A percentile compares a stretch with the other conserved stretches of the same genome.
Evolutionary conservation across 371 early-diverging fungal species (phyloP).

Genomic region (Mortierella sp.): DNA sequence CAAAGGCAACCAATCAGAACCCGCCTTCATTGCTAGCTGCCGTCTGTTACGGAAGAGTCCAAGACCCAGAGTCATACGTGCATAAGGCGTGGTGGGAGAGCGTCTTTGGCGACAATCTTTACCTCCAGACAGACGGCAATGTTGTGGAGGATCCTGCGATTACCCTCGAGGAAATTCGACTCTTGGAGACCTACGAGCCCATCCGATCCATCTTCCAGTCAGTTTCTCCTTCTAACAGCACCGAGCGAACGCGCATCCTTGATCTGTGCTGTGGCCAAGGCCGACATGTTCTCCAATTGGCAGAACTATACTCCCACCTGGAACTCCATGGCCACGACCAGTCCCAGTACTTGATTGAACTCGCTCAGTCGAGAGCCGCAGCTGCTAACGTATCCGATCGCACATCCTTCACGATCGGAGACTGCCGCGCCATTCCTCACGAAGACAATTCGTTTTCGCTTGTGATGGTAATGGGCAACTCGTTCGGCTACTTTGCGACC

Average conservation of each 20-base stretch:
- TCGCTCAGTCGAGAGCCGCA: conserved; percentile 63
- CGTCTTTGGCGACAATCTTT: conserved; percentile 68
- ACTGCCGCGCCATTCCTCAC: conserved; percentile 70
- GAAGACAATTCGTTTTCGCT: conserved; percentile 63
- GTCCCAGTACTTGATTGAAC: conserved; percentile 64
- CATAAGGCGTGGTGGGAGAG: conserved; percentile 72
- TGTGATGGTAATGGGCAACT: conserved; percentile 72
- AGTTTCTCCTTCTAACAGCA: neutral
- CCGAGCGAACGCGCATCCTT: conserved; percentile 50
- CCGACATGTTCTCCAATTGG: conserved; percentile 67
- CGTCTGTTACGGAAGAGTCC: conserved; percentile 57
- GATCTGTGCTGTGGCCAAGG: conserved; percentile 78
- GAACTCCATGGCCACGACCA: conserved; percentile 70
- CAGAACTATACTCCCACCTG: conserved; percentile 64
- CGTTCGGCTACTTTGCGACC: conserved; percentile 69
- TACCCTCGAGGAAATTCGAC: conserved; percentile 65
- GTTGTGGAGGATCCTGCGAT: conserved; percentile 77
- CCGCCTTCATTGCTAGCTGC: neutral
- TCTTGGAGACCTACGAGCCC: conserved; percentile 59
- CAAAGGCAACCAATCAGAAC: neutral
- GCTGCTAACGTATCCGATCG: conserved; percentile 14
- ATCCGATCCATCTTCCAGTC: conserved; percentile 53
- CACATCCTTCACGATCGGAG: conserved; percentile 70
- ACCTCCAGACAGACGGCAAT: conserved; percentile 77
- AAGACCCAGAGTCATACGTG: conserved; percentile 64